Evolutionary conservation across 306 rosid species (phyloP).

Genomic region (Cicer pinnatifidum): DNA sequence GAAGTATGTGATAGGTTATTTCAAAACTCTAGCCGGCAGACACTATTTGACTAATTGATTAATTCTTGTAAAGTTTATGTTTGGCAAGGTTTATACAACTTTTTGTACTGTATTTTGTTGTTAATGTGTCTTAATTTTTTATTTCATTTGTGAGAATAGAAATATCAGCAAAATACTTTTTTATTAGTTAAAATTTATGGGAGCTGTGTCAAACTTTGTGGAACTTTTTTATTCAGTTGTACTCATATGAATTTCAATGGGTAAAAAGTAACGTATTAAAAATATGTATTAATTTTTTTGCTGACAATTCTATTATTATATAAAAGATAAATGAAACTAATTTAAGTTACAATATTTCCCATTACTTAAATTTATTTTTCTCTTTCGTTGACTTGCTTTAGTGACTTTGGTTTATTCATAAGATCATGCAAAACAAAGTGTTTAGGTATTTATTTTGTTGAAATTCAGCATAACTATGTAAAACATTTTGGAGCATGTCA

Average conservation of each 20-base stretch:
- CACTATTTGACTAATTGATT: slow-evolving; percentile 41
- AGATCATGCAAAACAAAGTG: slow-evolving; percentile 1
- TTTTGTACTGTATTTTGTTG: slow-evolving; percentile 49
- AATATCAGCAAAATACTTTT: neutral
- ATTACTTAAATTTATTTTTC: neutral
- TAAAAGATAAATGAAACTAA: too few species aligned
- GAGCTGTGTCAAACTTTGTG: too few species aligned
- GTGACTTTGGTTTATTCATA: neutral
- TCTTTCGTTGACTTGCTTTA: neutral
- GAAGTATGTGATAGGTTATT: slow-evolving; percentile 44
- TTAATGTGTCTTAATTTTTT: neutral
- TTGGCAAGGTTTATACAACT: slow-evolving; percentile 48
- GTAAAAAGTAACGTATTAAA: too few species aligned
- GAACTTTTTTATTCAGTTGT: too few species aligned
- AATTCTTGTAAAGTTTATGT: slow-evolving; percentile 41
- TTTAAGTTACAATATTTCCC: too few species aligned
- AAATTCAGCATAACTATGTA: neutral
- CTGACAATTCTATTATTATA: too few species aligned
- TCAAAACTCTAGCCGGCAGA: slow-evolving; percentile 65
- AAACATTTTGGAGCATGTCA: neutral
- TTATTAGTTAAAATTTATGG: neutral
- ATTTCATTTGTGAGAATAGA: neutral
- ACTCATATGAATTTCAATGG: too few species aligned
- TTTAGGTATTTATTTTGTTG: neutral
- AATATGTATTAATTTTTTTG: too few species aligned